Evolutionary conservation across 768 basidiomycete genomes (phyloP).

Genomic region (Mycena olivaceomarginata): DNA sequence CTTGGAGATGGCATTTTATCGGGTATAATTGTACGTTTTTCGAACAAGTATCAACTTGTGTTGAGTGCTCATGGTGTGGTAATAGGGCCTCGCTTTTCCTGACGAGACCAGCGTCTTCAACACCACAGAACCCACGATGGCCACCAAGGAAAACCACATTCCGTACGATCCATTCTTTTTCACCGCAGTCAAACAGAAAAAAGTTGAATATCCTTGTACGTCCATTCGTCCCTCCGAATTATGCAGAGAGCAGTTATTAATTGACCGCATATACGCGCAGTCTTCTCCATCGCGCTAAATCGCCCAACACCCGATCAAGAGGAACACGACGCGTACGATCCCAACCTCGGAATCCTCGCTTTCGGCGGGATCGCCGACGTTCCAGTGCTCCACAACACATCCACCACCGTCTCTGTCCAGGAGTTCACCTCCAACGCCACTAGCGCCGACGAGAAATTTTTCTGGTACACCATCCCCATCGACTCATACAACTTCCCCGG

Average conservation of each 20-base stretch:
- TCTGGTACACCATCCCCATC: constrained; percentile 42
- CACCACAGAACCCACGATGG: constrained; percentile 41
- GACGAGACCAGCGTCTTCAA: constrained; percentile 43
- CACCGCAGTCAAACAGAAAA: constrained; percentile 43
- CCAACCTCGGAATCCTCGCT: constrained; percentile 46
- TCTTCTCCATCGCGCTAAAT: constrained; percentile 47
- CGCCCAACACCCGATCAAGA: constrained; percentile 37
- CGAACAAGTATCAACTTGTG: neutral
- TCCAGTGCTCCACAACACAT: constrained; percentile 28
- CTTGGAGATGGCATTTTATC: constrained; percentile 10
- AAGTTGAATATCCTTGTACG: constrained; percentile 42
- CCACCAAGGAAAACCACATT: constrained; percentile 32
- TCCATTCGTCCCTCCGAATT: neutral
- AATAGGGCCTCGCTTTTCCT: constrained; percentile 44
- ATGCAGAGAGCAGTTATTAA: constrained; percentile 8
- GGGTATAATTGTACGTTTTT: constrained; percentile 29
- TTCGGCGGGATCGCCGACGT: constrained; percentile 51
- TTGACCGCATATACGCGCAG: constrained; percentile 23
- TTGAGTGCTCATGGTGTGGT: constrained; percentile 6
- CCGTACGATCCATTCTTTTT: constrained; percentile 47
- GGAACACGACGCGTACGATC: constrained; percentile 32
- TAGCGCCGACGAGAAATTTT: constrained; percentile 5
- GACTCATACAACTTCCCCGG: constrained; percentile 43
- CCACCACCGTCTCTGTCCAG: constrained; percentile 42
- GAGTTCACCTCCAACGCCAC: constrained; percentile 35